Evolutionary conservation across 257 asterid species (phyloP).

Genomic region (Lycium ferocissimum): DNA sequence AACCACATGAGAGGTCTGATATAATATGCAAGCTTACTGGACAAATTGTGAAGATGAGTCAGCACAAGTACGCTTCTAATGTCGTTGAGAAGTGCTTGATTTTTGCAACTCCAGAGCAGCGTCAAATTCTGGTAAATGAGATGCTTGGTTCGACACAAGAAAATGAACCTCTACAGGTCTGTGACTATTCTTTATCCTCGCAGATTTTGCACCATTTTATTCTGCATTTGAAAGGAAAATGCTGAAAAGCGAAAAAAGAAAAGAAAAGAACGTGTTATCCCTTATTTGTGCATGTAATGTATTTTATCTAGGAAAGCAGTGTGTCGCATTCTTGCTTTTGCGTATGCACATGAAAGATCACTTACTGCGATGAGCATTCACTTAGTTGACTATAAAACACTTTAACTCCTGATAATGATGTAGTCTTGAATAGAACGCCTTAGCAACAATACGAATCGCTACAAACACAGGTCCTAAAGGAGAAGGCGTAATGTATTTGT

Average conservation of each 20-base stretch:
- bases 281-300: not conserved
- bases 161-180: conserved; percentile 87
- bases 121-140: conserved; percentile 71
- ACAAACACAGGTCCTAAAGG: not conserved
- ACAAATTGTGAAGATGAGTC: conserved; percentile 90
- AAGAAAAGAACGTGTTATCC: not conserved
- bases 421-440: not conserved
- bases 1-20: conserved; percentile 69
- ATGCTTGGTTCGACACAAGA: conserved; percentile 92
- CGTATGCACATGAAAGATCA: not conserved
- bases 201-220: not conserved
- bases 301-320: not conserved
- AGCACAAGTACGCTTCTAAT: conserved; percentile 90
- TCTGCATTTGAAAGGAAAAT: conserved; percentile 3
- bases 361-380: not conserved
- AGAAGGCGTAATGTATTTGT: not conserved
- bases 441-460: not conserved
- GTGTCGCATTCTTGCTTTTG: not conserved
- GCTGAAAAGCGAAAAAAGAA: not conserved
- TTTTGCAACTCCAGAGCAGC: conserved; percentile 73
- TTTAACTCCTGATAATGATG: conserved; percentile 2
- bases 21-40: conserved; percentile 80
- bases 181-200: conserved; percentile 6
- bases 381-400: not conserved
- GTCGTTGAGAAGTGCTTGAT: conserved; percentile 90